Evolutionary conservation across 352 stramenopile species (phyloP).

Genomic region (Phytophthora idaei): DNA sequence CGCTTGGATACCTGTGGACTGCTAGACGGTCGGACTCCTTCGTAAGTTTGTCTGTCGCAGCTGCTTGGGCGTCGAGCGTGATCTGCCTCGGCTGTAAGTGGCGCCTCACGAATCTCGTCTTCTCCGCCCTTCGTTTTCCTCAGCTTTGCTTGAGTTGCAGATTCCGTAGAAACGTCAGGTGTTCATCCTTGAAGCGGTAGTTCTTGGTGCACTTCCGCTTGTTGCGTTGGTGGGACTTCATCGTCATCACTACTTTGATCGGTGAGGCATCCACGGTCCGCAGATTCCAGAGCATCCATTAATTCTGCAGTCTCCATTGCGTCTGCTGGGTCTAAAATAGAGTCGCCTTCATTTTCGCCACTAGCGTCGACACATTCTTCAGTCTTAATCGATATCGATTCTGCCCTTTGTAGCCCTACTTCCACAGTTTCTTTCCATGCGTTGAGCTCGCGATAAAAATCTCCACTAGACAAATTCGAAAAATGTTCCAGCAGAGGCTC

Average conservation of each 20-base stretch:
- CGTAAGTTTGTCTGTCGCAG: neutral
- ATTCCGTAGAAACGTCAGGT: too few relatives aligned
- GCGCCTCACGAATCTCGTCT: too few relatives aligned
- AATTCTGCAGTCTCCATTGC: neutral
- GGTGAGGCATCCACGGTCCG: neutral
- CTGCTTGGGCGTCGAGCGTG: neutral
- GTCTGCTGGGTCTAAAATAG: neutral
- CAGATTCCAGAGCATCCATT: neutral
- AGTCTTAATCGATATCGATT: too few relatives aligned
- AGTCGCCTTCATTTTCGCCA: too few relatives aligned
- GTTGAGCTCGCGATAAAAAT: conserved; percentile 10
- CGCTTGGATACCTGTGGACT: neutral
- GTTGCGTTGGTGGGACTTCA: neutral
- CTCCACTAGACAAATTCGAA: conserved; percentile 6
- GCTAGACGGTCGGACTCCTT: neutral
- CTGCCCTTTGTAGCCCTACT: neutral
- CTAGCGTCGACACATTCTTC: neutral
- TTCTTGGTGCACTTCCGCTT: neutral
- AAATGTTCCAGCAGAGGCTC: conserved; percentile 15
- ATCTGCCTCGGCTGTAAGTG: neutral
- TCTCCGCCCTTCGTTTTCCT: too few relatives aligned
- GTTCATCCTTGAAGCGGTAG: too few relatives aligned
- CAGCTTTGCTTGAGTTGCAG: too few relatives aligned
- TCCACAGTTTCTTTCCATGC: conserved; percentile 15
- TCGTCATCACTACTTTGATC: neutral